Conservation (phyloP, 2,329 filamentous ascomycete genomes). For the Huntiella abstrusa region DNA sequence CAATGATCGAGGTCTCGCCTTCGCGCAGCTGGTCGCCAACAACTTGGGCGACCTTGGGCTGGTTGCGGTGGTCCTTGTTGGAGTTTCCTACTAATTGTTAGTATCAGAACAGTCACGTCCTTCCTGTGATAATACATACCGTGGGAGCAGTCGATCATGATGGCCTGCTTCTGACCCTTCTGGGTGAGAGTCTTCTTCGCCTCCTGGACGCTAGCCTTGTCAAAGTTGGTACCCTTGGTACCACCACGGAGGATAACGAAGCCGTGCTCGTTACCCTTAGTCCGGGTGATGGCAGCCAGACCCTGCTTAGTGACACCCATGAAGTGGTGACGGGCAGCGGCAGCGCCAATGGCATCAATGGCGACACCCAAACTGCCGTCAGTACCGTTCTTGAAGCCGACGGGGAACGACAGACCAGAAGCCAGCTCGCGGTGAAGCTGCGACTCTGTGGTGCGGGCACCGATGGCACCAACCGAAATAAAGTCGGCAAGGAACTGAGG, state of each 20-base stretch:
- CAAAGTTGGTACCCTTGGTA: slow-evolving; percentile 82
- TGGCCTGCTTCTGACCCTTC: slow-evolving; percentile 69
- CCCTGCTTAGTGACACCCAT: slow-evolving; percentile 98
- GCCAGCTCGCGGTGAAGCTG: slow-evolving; percentile 93
- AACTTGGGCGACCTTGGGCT: slow-evolving; percentile 74
- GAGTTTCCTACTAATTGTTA: slow-evolving; percentile 45
- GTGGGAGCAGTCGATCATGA: slow-evolving; percentile 98
- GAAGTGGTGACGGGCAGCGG: slow-evolving; percentile 81
- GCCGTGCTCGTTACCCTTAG: slow-evolving; percentile 85
- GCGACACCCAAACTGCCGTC: slow-evolving; percentile 81
- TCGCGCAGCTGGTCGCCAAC: slow-evolving; percentile 72
- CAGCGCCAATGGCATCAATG: slow-evolving; percentile 86
- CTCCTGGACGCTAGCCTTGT: slow-evolving; percentile 61
- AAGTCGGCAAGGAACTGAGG: slow-evolving; percentile 95
- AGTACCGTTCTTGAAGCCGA: slow-evolving; percentile 98
- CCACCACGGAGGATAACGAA: slow-evolving; percentile 92
- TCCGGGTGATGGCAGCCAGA: slow-evolving; percentile 83
- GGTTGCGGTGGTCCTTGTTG: slow-evolving; percentile 91
- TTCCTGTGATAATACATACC: slow-evolving; percentile 31
- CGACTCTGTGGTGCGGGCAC: slow-evolving; percentile 87
- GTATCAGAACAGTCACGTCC: background rate
- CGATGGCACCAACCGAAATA: slow-evolving; percentile 88
- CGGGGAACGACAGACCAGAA: slow-evolving; percentile 86
- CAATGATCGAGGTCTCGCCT: slow-evolving; percentile 75
- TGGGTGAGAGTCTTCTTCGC: slow-evolving; percentile 61